These are phyloP conservation scores for Cicer arietinum DNA, from an alignment of 306 rosid genomes.

Conservation along the genomic window DNA sequence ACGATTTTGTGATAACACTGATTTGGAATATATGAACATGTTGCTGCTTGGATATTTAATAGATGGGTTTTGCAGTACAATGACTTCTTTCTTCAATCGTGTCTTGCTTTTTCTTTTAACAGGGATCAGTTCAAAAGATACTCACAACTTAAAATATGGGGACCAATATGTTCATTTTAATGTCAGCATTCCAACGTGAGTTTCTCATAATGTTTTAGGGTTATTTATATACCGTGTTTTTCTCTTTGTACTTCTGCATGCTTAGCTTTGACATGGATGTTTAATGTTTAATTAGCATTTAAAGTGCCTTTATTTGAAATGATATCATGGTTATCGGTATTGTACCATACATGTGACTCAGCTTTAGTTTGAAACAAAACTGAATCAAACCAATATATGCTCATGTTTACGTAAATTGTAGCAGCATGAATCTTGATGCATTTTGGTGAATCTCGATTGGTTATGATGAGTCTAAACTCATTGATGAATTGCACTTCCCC, in stretches of 20 bases:
- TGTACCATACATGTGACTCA: background rate
- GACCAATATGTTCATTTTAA: conserved; percentile 93
- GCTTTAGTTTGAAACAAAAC: background rate
- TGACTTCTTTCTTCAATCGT: conserved; percentile 14
- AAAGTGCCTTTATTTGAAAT: conserved; percentile 12
- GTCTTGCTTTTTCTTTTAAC: conserved; percentile 32
- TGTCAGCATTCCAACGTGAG: conserved; percentile 89
- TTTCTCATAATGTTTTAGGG: conserved; percentile 9
- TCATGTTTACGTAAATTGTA: background rate
- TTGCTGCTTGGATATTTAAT: conserved; percentile 14
- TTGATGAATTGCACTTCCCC: background rate
- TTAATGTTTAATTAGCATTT: background rate
- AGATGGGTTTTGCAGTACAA: background rate
- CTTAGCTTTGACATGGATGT: background rate
- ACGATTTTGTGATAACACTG: background rate
- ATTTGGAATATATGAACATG: background rate
- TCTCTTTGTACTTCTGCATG: background rate
- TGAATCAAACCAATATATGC: background rate
- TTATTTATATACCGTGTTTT: background rate
- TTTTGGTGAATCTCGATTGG: background rate
- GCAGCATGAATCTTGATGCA: background rate
- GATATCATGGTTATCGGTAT: background rate
- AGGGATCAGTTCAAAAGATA: conserved; percentile 75
- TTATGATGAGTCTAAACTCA: no score
- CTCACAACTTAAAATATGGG: conserved; percentile 59